Evolutionary conservation across 306 rosid species (phyloP), one percentile per base, ranked within the genome.

Genomic region (Trifolium dubium): DNA sequence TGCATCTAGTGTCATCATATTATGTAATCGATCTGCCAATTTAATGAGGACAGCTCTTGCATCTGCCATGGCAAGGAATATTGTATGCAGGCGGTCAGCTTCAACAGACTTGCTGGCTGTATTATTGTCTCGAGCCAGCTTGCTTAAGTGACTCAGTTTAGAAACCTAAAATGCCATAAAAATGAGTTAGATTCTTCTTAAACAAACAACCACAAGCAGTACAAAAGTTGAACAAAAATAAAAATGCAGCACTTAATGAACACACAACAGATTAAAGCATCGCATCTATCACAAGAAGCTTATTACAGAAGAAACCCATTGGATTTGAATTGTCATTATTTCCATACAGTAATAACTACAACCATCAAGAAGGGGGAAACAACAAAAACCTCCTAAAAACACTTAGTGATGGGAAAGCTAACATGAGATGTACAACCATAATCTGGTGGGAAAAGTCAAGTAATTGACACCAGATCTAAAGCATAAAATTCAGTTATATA

Each of bases 41-140:
- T 95, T 95, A 32, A 95, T 86, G 70, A 95, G 97, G 59, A 95
- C 99, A 43, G 98, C 97, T 71, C 98, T 88, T 7, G 99, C 97
- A 87, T 95, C 98, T 4, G 95, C 96, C 99, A 95, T 95, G 30
- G 96, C 99, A 69, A 95, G 97, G 76, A 95, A 92, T 98, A 92
- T 95, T 35, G 99, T 95, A 82, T 92, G 99, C 82, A 95, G 47
- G 50, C 99, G 97, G 50, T 95, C 99, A 59, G 99, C 98, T 73
- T 95, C 96, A 69, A 79, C 88, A 32, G 85, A 92, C 75, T 90
- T 92, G 83, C 87, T 62, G 0, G 99, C 98, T 4, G 93, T 95
- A 71, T 95, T 83, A 75, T 87, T 89, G 62, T 92, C 98, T 41
- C 99, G 89, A 41, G 98, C 98, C 77, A 95, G 97, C 86, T 95